A percentile compares a stretch with the other conserved stretches of the same genome.
phyloP scores from a whole-genome alignment of 192 early-diverging fungal genomes.

The Coemansia sp. region DNA sequence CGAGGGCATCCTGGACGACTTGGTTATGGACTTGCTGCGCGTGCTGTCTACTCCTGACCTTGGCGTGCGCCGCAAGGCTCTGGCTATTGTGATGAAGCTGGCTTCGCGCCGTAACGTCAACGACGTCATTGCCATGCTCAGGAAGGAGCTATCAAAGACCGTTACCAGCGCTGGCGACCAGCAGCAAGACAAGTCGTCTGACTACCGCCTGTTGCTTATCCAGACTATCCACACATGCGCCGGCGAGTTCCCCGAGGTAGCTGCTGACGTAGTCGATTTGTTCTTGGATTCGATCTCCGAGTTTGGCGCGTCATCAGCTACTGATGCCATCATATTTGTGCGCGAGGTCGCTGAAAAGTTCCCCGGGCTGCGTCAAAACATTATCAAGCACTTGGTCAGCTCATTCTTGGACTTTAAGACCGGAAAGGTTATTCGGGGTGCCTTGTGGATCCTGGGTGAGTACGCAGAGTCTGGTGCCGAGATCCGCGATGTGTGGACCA shows the following conservation, averaged over 20 bases:
- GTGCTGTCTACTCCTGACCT: conserved; percentile 92
- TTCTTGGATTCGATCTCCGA: conserved; percentile 94
- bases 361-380: conserved; percentile 81
- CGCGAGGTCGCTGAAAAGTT: conserved; percentile 98
- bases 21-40: conserved; percentile 96
- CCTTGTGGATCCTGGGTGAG: conserved; percentile 98
- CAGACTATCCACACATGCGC: conserved; percentile 96
- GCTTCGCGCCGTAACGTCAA: conserved; percentile 88
- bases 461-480: conserved; percentile 77
- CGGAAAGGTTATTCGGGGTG: conserved; percentile 92
- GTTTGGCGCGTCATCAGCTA: conserved; percentile 76
- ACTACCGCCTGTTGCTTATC: conserved; percentile 95
- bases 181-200: conserved; percentile 75
- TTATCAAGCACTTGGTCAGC: conserved; percentile 79
- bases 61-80: conserved; percentile 87
- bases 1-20: conserved; percentile 84
- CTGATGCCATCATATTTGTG: conserved; percentile 96
- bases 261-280: conserved; percentile 93
- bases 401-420: conserved; percentile 90
- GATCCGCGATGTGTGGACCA: conserved; percentile 84
- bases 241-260: conserved; percentile 94
- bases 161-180: conserved; percentile 65
- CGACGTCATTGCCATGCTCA: conserved; percentile 89
- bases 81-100: conserved; percentile 91
- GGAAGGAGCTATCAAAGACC: conserved; percentile 95